Base-by-base conservation (phyloP, 495 filamentous ascomycete species). In the Aspergillus mulundensis region DNA sequence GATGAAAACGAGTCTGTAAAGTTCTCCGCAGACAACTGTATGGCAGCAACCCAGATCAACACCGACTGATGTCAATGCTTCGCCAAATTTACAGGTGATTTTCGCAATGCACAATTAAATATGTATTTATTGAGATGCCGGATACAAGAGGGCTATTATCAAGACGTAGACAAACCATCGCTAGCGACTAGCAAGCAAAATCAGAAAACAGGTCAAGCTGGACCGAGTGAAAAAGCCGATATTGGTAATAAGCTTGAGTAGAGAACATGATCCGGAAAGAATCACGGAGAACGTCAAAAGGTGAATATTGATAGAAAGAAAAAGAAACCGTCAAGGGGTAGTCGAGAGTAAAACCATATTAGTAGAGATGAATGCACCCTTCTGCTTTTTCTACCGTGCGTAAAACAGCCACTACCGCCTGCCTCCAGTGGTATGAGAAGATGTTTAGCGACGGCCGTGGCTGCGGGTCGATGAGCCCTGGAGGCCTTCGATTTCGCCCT, bases 391-490 rank as follows among this genome's bases (percentile, higher is more conserved):
- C 63, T 69, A 65, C 56, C 38, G 64, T 60, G 58, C 61, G 59
- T 54, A 46, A 21, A 43, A 58, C 53, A 54, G 59, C 61, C 61
- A 61, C 50, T 28, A 50, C 56, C 50, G 44, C 25, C 38, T 46
- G 36, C 53, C 19, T 24, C 48, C 39, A 50, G 48, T 54, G 54
- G 42, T 44, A 48, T 53, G 39, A 53, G 49, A 44, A 46, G 40
- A 62, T 63, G 52, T 74, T 44, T 91, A 97, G 76, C 94, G 95
- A 77, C 94, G 91, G 61, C 94, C 95, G 70, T 95, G 90, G 80
- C 91, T 97, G 75, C 94, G 85, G 68, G 88, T 88, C 65, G 90
- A 83, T 66, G 84, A 93, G 63, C 93, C 93, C 69, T 98, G 95
- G 83, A 98, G 85, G 61, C 81, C 74, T 76, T 97, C 94, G 63